Base-by-base conservation (phyloP, 192 early-diverging fungal species). In the Backusella liffmaniae region DNA sequence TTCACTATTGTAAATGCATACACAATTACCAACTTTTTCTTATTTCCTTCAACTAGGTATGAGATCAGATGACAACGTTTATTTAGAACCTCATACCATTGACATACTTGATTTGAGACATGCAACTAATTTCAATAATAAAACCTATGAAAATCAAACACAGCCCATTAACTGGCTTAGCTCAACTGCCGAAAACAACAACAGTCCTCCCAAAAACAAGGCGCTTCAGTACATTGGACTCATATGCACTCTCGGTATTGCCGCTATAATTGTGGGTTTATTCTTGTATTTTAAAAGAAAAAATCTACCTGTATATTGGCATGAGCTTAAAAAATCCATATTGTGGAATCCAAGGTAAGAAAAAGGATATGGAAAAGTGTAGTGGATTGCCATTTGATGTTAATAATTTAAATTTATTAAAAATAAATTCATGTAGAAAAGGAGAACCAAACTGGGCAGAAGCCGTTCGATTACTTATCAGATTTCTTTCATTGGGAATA, bases 311-410 rank as follows among this genome's bases (percentile, higher is more conserved):
- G 12, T 21, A 18, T 35, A 36, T n/a, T 23, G 56, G 56, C 13
- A 36, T 37, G 16, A 41, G 5, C 6, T 36, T 23, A 23, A 23
- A 18, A 23, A 23, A 35, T 12, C n/a, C 7, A 2, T 34, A 39
- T 21, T 69, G 10, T 69, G 67, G 67, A 35, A 69, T n/a, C 32
- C 12, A 41, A 69, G 67, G 67, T 69, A 69, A 69, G n/a, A 3
- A 41, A 29, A 16, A 13, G 6, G 8, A 35, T 8, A n/a, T 34
- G 4, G 21, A 32, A 8, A n/a, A 12, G 34, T n/a, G 1, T 18
- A 34, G 5, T 21, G n/a, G 4, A 6, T 36, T 35, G 6, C 5
- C 35, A 34, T 0, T 30, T 67, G 32, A n/a, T n/a, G 6, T 21
- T 21, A 9, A 37, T 34, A 13, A 18, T 1, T 53, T 53, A 53